Percentiles rank a stretch among this genome's conserved stretches.
phyloP scores from a whole-genome alignment of 1,284 basidiomycete genomes.

The Irpex lacteus region DNA sequence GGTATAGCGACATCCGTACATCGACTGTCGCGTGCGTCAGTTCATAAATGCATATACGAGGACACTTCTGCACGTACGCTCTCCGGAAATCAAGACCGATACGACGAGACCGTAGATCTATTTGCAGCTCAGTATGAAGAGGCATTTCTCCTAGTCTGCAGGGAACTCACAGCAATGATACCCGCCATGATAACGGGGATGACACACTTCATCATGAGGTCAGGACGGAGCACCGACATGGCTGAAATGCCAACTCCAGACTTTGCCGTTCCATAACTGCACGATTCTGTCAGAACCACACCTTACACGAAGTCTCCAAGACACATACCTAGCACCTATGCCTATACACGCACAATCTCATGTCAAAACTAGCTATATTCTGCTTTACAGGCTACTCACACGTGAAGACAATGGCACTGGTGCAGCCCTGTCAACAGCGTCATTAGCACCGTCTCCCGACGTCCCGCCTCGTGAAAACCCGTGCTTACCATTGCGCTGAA shows the following conservation, averaged over 20 bases:
- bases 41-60: constrained; percentile 10
- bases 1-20: constrained; percentile 64
- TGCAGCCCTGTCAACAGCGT: constrained; percentile 71
- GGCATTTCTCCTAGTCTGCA: neutral
- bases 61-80: constrained; percentile 49
- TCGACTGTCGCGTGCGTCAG: constrained; percentile 34
- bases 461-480: neutral
- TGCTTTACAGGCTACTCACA: constrained; percentile 58
- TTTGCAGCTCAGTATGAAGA: neutral
- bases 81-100: constrained; percentile 81
- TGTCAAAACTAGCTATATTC: neutral
- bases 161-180: constrained; percentile 86
- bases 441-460: constrained; percentile 8
- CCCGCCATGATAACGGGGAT: constrained; percentile 99
- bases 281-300: constrained; percentile 3
- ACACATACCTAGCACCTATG: constrained; percentile 68
- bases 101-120: constrained; percentile 90
- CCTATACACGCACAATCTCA: constrained; percentile 34
- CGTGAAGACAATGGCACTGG: constrained; percentile 95
- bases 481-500: constrained; percentile 89
- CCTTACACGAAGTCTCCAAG: neutral
- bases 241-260: constrained; percentile 99
- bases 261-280: constrained; percentile 93
- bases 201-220: constrained; percentile 94
- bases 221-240: constrained; percentile 94